Evolutionary conservation across 805 yeast genomes (phyloP).

Genomic region (Yarrowia bubula): DNA sequence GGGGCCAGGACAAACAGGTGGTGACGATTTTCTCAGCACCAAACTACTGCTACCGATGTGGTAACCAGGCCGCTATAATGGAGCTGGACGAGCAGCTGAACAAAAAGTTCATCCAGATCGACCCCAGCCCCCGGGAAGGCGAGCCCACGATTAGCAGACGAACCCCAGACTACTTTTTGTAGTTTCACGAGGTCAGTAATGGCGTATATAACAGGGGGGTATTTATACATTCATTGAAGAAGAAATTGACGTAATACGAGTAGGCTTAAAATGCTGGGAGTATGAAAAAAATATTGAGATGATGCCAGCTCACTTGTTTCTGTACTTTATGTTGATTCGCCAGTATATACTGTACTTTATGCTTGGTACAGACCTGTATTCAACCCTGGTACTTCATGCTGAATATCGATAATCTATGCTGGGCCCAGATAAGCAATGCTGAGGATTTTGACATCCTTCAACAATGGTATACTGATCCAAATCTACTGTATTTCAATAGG

Average conservation of each 20-base stretch:
- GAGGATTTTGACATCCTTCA: no score
- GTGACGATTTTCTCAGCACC: slow-evolving; percentile 96
- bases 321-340: no score
- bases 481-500: no score
- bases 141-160: slow-evolving; percentile 93
- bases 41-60: slow-evolving; percentile 95
- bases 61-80: slow-evolving; percentile 97
- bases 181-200: slow-evolving; percentile 32
- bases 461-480: no score
- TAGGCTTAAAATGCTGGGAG: no score
- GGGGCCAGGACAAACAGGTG: slow-evolving; percentile 92
- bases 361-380: no score
- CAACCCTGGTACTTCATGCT: no score
- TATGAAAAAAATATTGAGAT: no score
- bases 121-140: slow-evolving; percentile 93
- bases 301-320: no score
- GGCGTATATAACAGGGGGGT: neutral
- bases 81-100: slow-evolving; percentile 92
- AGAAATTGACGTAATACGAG: neutral
- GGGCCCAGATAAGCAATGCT: no score
- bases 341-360: no score
- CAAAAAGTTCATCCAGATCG: slow-evolving; percentile 86
- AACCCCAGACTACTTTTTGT: slow-evolving; percentile 91
- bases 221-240: slow-evolving; percentile 16
- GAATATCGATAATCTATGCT: no score